Conservation (phyloP, 106 monocot genomes). For the Ottelia alismoides region DNA sequence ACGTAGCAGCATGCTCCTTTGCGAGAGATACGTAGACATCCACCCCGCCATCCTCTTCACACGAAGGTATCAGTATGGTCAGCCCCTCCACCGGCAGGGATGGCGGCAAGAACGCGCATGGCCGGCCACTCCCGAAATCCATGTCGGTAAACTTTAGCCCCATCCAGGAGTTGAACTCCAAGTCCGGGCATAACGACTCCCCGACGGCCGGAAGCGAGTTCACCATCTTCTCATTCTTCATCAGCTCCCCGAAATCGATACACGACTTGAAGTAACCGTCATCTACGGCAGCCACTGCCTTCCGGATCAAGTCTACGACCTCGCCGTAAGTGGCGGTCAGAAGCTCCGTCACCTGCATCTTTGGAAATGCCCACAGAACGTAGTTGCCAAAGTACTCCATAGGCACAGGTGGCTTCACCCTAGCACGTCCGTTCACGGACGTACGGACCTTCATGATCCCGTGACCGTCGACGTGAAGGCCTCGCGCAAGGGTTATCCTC, state of each 20-base stretch:
- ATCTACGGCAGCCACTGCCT: background rate
- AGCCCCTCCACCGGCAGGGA: constrained; percentile 6
- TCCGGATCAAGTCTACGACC: constrained; percentile 5
- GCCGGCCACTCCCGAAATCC: constrained; percentile 5
- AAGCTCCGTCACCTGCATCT: constrained; percentile 1
- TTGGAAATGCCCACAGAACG: no score
- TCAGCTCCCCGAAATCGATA: constrained; percentile 11
- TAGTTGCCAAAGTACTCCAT: constrained; percentile 11
- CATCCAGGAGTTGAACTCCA: constrained; percentile 10
- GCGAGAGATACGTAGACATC: constrained; percentile 1
- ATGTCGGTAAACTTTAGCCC: constrained; percentile 1
- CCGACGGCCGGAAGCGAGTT: background rate
- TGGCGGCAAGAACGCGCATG: background rate
- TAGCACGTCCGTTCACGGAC: constrained; percentile 7
- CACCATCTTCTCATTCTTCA: background rate
- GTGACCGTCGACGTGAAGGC: background rate
- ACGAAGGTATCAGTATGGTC: background rate
- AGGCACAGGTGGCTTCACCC: constrained; percentile 8
- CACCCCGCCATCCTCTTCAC: background rate
- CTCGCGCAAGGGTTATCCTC: constrained; percentile 1
- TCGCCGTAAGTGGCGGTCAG: background rate
- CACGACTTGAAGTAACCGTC: constrained; percentile 13
- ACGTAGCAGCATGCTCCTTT: background rate
- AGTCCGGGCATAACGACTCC: constrained; percentile 1
- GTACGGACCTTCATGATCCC: constrained; percentile 5